phyloP scores from a whole-genome alignment of 805 yeast species.

The Pichia occidentalis region DNA sequence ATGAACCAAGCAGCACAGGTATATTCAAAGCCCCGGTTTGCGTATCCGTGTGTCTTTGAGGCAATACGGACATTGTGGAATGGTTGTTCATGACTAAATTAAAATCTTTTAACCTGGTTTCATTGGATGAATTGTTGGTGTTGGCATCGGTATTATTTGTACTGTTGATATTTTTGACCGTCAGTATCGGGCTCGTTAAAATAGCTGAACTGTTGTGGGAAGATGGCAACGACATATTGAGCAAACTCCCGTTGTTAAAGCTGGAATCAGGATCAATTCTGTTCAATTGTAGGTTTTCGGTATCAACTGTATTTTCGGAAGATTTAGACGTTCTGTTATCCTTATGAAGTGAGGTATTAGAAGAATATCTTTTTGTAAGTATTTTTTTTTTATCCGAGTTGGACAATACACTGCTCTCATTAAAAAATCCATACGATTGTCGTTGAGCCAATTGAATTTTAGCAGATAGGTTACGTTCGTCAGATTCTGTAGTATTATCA shows the following conservation, averaged over 20 bases:
- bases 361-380: too few species aligned
- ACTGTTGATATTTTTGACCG: slow-evolving; percentile 1
- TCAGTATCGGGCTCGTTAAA: slow-evolving; percentile 3
- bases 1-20: too few species aligned
- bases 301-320: too few species aligned
- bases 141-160: too few species aligned
- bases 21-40: too few species aligned
- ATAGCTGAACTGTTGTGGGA: not conserved
- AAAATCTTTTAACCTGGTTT: slow-evolving; percentile 1
- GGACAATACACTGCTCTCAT: slow-evolving; percentile 1
- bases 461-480: not conserved
- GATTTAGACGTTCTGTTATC: too few species aligned
- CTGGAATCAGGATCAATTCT: too few species aligned
- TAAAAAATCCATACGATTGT: slow-evolving; percentile 4
- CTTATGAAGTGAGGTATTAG: too few species aligned
- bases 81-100: slow-evolving; percentile 2
- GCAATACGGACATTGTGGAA: slow-evolving; percentile 4
- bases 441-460: slow-evolving; percentile 4
- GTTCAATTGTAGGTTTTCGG: too few species aligned
- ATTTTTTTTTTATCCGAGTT: too few species aligned
- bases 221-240: not conserved
- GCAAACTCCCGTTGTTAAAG: too few species aligned
- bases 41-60: too few species aligned
- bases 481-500: slow-evolving; percentile 3
- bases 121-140: not conserved